phyloP scores from a whole-genome alignment of 225 moss, liverwort and hornwort genomes.

The Bryoerythrophyllum caledonicum region DNA sequence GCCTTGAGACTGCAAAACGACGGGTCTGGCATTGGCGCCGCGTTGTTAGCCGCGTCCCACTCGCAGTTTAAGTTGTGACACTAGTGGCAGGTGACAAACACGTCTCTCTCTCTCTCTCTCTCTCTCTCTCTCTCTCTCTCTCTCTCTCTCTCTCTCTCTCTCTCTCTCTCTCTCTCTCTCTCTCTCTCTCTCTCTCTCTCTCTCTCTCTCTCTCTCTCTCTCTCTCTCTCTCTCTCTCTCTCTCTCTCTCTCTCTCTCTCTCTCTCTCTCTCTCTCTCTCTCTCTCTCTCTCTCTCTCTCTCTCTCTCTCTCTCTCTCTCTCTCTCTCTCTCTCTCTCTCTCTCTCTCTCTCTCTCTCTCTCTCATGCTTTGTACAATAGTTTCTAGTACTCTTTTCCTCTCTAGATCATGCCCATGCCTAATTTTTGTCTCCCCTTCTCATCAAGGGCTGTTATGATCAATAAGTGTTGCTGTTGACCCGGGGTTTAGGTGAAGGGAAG shows the following conservation, averaged over 20 bases:
- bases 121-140: no score
- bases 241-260: no score
- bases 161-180: no score
- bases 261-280: no score
- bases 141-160: no score
- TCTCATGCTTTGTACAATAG: conserved; percentile 15
- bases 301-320: no score
- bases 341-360: no score
- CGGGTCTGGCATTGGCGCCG: conserved; percentile 93
- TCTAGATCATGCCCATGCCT: background rate
- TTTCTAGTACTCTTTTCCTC: conserved; percentile 3
- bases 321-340: no score
- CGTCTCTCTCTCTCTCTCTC: background rate
- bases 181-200: no score
- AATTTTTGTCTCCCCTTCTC: conserved; percentile 24
- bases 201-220: no score
- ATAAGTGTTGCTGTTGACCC: conserved; percentile 15
- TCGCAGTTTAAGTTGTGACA: conserved; percentile 48
- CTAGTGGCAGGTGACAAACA: background rate
- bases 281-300: no score
- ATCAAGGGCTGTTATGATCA: conserved; percentile 2
- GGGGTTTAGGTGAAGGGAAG: background rate
- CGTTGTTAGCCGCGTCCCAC: conserved; percentile 85
- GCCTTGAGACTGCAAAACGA: conserved; percentile 82
- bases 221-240: no score